phyloP scores from a whole-genome alignment of 2,329 filamentous ascomycete genomes.

The Pezicula carpinea region DNA sequence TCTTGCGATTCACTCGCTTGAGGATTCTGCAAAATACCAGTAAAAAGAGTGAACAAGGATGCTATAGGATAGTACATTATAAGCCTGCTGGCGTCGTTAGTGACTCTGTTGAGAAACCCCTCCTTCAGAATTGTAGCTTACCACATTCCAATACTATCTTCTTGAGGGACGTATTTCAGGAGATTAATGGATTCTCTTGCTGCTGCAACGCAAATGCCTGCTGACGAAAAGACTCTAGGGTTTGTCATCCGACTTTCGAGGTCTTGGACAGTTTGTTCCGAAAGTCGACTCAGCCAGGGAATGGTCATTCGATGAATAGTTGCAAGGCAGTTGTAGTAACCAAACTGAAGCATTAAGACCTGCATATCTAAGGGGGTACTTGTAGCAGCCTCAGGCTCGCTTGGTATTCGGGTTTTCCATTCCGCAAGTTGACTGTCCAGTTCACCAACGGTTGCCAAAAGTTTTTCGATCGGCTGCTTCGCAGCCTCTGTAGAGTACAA shows the following conservation, averaged over 20 bases:
- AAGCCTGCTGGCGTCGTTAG: conserved; percentile 56
- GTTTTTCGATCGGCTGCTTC: conserved; percentile 85
- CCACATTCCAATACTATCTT: conserved; percentile 94
- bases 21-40: conserved; percentile 94
- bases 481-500: conserved; percentile 90
- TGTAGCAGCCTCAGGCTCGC: conserved; percentile 66
- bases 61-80: conserved; percentile 96
- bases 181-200: conserved; percentile 89
- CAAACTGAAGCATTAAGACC: conserved; percentile 89
- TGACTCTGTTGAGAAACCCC: neutral
- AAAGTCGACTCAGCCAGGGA: conserved; percentile 94
- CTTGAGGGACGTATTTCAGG: conserved; percentile 92
- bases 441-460: conserved; percentile 92
- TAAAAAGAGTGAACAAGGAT: conserved; percentile 88
- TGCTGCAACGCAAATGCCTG: conserved; percentile 86
- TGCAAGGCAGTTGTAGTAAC: conserved; percentile 96
- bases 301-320: conserved; percentile 99
- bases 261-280: conserved; percentile 94
- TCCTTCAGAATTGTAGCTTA: conserved; percentile 39
- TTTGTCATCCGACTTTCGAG: conserved; percentile 87
- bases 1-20: conserved; percentile 82
- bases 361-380: conserved; percentile 93
- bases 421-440: conserved; percentile 84
- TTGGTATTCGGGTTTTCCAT: conserved; percentile 97
- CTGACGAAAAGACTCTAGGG: conserved; percentile 89